Conservation (phyloP, 495 filamentous ascomycete species). For the Lindgomyces ingoldianus region DNA sequence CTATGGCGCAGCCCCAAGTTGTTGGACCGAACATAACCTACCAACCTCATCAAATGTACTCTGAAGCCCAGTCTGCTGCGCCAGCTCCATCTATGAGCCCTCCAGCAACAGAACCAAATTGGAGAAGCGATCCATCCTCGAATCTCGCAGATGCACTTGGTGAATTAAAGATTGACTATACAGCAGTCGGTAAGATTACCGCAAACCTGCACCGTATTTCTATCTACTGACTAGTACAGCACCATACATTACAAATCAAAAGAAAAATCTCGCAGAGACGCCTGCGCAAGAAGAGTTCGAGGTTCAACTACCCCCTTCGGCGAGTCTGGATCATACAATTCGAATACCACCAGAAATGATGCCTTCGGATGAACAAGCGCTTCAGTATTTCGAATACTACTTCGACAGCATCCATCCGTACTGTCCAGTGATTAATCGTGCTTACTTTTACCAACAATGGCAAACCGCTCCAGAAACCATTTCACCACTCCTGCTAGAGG, state of each 20-base stretch:
- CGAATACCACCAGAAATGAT: conserved; percentile 93
- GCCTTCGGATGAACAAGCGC: conserved; percentile 80
- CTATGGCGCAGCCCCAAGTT: conserved; percentile 45
- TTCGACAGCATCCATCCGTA: conserved; percentile 94
- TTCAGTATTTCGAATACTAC: conserved; percentile 89
- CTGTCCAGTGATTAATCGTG: conserved; percentile 86
- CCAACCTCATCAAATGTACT: conserved; percentile 34
- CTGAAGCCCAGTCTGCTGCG: conserved; percentile 15
- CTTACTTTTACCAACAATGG: conserved; percentile 90
- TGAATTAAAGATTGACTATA: conserved; percentile 84
- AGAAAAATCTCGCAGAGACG: conserved; percentile 63
- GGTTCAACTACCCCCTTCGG: conserved; percentile 62
- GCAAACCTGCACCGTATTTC: neutral
- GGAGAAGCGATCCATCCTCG: conserved; percentile 65
- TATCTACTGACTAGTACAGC: conserved; percentile 55
- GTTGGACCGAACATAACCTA: conserved; percentile 27
- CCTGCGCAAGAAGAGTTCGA: conserved; percentile 75
- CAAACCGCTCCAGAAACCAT: conserved; percentile 79
- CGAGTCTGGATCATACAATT: conserved; percentile 69
- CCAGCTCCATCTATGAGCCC: conserved; percentile 15
- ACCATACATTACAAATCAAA: conserved; percentile 82
- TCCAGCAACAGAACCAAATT: conserved; percentile 52
- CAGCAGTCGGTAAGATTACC: conserved; percentile 73
- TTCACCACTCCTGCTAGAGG: conserved; percentile 88
- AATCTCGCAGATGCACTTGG: conserved; percentile 72